Evolutionary conservation across 2,329 filamentous ascomycete genomes (phyloP), one percentile per base, ranked within the genome.

Genomic region (Orbilia quercus): DNA sequence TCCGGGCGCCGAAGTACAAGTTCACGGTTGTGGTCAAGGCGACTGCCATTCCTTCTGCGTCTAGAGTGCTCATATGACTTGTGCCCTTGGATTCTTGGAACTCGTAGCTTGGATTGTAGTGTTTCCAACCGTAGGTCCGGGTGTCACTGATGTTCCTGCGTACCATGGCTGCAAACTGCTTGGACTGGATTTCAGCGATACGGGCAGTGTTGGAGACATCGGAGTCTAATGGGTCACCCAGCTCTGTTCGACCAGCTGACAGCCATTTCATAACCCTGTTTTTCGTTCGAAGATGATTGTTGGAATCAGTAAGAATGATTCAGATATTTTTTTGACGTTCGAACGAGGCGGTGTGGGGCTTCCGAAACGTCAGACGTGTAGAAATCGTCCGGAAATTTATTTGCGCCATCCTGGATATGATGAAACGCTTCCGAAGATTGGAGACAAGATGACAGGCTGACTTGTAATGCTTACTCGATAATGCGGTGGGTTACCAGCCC

Each of bases 31-130:
- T 78, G 11, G 77, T 78, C 12, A 78, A 48, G 31, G 76, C 74
- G 7, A 74, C 77, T 1, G 77, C 77, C 40, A 77, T 77, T 7
- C 77, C 77, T 3, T 74, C 54, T 28, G 67, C 69, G 44, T 78
- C 77, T 12, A 78, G 47, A 1, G 74, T 74, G 20, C 71, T 76
- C 28, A 78, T 48, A 47, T 78, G 77, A 31, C 74, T 75, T 31
- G 77, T 78, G 25, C 77, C 77, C 16, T 76, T 72, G 1, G 76
- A 75, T 20, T 77, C 76, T 22, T 75, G 75, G 36, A 64, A 74
- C 59, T 77, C 77, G 47, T 77, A 78, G 22, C 75, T 75, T 2
- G 77, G 77, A 18, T 77, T 75, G 44, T 78, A 78, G 58, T 78
- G 77, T 18, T 74, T 42, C 75, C 76, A 77, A 20, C 71, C 48